phyloP scores from a whole-genome alignment of 164 flowering plant species.

The Amborella trichopoda region DNA sequence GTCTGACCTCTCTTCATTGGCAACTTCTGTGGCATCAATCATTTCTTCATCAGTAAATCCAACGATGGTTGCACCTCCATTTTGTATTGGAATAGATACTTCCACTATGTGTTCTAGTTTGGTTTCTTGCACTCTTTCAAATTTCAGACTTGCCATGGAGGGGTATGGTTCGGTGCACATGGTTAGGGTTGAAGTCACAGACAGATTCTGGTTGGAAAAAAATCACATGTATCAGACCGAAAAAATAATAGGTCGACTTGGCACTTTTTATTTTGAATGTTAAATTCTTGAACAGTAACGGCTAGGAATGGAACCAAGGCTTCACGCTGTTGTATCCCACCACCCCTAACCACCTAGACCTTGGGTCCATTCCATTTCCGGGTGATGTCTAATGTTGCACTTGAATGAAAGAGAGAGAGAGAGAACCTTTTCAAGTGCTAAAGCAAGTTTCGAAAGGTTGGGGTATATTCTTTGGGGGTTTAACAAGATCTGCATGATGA shows the following conservation, averaged over 20 bases:
- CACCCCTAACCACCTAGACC: no score
- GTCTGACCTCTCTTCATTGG: constrained; percentile 9
- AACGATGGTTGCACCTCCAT: constrained; percentile 11
- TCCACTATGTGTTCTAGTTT: constrained; percentile 12
- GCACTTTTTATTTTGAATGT: no score
- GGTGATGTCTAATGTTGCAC: no score
- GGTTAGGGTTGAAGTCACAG: constrained; percentile 58
- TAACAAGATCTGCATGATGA: constrained; percentile 50
- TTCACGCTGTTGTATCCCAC: no score
- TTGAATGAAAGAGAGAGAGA: no score
- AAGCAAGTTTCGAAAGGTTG: constrained; percentile 72
- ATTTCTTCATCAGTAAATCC: constrained; percentile 16
- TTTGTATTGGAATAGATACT: constrained; percentile 12
- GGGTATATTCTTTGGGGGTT: constrained; percentile 57
- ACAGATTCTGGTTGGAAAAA: constrained; percentile 73
- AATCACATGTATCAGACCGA: no score
- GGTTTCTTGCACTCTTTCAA: constrained; percentile 18
- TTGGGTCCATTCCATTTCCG: no score
- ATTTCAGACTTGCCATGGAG: constrained; percentile 12
- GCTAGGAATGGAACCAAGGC: no score
- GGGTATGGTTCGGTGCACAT: constrained; percentile 41
- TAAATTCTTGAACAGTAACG: no score
- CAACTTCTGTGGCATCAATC: constrained; percentile 11
- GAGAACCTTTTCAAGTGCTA: constrained; percentile 96
- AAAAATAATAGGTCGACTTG: no score